phyloP scores from a whole-genome alignment of 768 basidiomycete species.

The Suillus subalutaceus region DNA sequence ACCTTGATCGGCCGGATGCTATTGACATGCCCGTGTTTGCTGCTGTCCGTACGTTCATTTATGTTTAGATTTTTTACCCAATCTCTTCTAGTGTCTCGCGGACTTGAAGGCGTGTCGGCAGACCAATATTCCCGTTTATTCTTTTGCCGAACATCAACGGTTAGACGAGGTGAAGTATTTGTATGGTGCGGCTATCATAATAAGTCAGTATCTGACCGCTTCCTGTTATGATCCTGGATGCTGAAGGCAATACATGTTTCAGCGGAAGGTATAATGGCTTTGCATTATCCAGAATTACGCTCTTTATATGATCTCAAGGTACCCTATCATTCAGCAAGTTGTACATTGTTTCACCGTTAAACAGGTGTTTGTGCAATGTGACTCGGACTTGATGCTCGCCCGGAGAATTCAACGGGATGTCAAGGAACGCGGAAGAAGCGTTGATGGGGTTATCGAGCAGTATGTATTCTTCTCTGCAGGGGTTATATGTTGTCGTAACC shows the following conservation, averaged over 20 bases:
- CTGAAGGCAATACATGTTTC: background rate
- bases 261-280: conserved; percentile 92
- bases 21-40: conserved; percentile 91
- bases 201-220: conserved; percentile 48
- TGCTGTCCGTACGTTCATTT: conserved; percentile 48
- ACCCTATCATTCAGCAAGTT: conserved; percentile 14
- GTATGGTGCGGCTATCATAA: conserved; percentile 92
- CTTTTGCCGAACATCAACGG: conserved; percentile 88
- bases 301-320: conserved; percentile 92
- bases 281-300: conserved; percentile 79
- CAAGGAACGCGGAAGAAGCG: conserved; percentile 81
- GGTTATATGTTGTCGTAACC: conserved; percentile 2
- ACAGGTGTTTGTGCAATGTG: conserved; percentile 88
- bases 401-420: conserved; percentile 88
- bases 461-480: conserved; percentile 35
- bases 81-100: conserved; percentile 63
- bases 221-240: background rate
- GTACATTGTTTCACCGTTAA: background rate
- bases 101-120: conserved; percentile 86
- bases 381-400: conserved; percentile 97
- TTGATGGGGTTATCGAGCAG: conserved; percentile 91
- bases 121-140: conserved; percentile 92
- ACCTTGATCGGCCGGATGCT: conserved; percentile 92
- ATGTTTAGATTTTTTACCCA: background rate
- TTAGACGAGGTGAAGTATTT: conserved; percentile 80